These are phyloP conservation scores for Stemphylium lycopersici DNA, from an alignment of 2,329 filamentous ascomycete genomes.

Conservation along the genomic window DNA sequence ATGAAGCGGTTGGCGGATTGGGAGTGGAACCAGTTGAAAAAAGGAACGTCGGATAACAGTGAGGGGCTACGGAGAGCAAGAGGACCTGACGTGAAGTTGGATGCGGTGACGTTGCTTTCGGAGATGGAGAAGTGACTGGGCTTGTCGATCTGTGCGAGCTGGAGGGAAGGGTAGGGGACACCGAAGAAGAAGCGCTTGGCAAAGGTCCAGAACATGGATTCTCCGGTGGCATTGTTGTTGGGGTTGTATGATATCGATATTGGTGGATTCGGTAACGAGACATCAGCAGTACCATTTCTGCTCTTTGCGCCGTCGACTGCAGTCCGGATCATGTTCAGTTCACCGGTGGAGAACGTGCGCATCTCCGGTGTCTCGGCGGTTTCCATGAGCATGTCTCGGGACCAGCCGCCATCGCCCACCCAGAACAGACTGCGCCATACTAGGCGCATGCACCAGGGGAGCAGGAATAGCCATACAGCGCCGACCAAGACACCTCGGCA, in stretches of 20 bases:
- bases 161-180: slow-evolving; percentile 31
- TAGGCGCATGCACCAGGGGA: slow-evolving; percentile 89
- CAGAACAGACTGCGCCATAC: slow-evolving; percentile 96
- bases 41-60: slow-evolving; percentile 63
- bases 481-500: slow-evolving; percentile 77
- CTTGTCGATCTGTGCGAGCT: slow-evolving; percentile 26
- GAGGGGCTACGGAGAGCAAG: slow-evolving; percentile 40
- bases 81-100: slow-evolving; percentile 37
- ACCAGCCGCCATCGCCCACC: slow-evolving; percentile 81
- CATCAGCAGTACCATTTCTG: slow-evolving; percentile 23
- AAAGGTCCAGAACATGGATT: slow-evolving; percentile 55
- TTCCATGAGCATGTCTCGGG: slow-evolving; percentile 48
- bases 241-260: slow-evolving; percentile 50
- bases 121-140: slow-evolving; percentile 27
- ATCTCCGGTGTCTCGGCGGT: slow-evolving; percentile 7
- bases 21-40: slow-evolving; percentile 60
- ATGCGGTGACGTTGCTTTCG: slow-evolving; percentile 27
- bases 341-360: slow-evolving; percentile 5
- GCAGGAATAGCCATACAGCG: slow-evolving; percentile 84
- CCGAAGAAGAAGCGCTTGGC: slow-evolving; percentile 52
- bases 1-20: slow-evolving; percentile 76
- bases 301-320: slow-evolving; percentile 27
- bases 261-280: slow-evolving; percentile 39
- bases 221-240: slow-evolving; percentile 45
- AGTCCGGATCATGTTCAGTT: slow-evolving; percentile 28